These are phyloP conservation scores for Plasmodium yoelii DNA, from an alignment of 169 alveolate species.

Conservation along the genomic window DNA sequence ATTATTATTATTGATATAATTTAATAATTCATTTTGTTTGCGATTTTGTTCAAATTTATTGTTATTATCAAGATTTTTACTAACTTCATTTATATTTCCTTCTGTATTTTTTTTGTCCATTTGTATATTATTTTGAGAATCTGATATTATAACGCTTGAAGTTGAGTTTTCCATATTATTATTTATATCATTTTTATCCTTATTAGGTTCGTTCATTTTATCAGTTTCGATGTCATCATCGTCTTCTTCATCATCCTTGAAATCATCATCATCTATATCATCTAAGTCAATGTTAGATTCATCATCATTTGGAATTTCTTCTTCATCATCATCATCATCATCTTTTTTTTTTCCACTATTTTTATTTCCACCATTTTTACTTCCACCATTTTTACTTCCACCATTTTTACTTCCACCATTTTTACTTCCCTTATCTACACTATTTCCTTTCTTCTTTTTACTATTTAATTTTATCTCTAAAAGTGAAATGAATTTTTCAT, in stretches of 20 bases:
- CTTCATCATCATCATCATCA: constrained; percentile 13
- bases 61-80: not conserved
- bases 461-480: constrained; percentile 24
- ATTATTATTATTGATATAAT: too few relatives aligned
- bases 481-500: constrained; percentile 49
- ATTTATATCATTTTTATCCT: not conserved
- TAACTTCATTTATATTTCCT: not conserved
- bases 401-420: constrained; percentile 5
- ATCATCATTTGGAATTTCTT: constrained; percentile 6
- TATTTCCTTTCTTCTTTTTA: constrained; percentile 15
- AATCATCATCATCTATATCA: constrained; percentile 31
- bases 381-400: constrained; percentile 6
- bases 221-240: constrained; percentile 8
- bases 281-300: constrained; percentile 10
- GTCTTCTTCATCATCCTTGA: constrained; percentile 6
- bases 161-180: too few relatives aligned
- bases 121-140: too few relatives aligned
- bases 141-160: too few relatives aligned
- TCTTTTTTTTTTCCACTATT: constrained; percentile 14
- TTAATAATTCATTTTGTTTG: constrained; percentile 1
- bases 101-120: too few relatives aligned
- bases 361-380: constrained; percentile 9
- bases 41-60: not conserved
- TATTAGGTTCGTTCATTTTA: constrained; percentile 6
- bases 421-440: not conserved